Percentiles rank a stretch among this genome's conserved stretches.
These are phyloP conservation scores for Anisodus acutangulus DNA, from an alignment of 257 asterid species.

Conservation along the genomic window DNA sequence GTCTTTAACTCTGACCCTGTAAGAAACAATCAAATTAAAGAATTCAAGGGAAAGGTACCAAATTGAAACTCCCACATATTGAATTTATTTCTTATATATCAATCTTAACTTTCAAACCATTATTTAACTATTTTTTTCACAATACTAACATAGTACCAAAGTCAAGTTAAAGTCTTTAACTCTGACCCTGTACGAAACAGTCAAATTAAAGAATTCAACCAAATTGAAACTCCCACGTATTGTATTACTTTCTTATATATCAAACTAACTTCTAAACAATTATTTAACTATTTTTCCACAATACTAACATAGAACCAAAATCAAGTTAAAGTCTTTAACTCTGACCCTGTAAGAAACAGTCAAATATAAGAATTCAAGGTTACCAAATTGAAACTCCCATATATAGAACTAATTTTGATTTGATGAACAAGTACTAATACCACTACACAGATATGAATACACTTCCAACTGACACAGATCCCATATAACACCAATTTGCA, in stretches of 20 bases:
- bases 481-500: too few species aligned
- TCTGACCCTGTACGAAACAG: background rate
- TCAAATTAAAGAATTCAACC: too few species aligned
- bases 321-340: conserved; percentile 6
- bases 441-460: too few species aligned
- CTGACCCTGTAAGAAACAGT: background rate
- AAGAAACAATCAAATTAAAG: background rate
- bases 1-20: background rate
- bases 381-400: background rate
- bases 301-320: background rate
- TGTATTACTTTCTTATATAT: background rate
- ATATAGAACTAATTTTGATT: background rate
- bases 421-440: too few species aligned
- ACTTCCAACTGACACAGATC: too few species aligned
- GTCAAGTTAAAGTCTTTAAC: background rate
- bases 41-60: background rate
- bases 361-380: too few species aligned
- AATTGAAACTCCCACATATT: background rate
- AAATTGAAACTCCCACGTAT: too few species aligned
- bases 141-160: background rate
- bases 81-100: background rate
- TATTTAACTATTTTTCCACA: background rate
- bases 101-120: too few species aligned
- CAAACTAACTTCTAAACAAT: background rate
- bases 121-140: too few species aligned